phyloP scores from a whole-genome alignment of 106 monocot species.

The Acorus gramineus region DNA sequence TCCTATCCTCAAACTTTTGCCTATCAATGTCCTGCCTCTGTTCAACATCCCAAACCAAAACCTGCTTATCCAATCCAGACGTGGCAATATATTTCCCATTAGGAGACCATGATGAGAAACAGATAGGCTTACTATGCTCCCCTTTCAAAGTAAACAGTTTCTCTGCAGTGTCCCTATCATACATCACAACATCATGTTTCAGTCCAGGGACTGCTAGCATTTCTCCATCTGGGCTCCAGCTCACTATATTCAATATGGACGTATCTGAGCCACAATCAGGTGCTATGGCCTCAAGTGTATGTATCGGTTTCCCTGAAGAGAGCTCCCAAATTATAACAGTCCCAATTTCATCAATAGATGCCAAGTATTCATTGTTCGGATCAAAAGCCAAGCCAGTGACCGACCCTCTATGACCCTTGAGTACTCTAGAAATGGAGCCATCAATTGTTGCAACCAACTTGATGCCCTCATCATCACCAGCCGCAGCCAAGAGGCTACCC shows the following conservation, averaged over 20 bases:
- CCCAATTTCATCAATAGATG: constrained; percentile 69
- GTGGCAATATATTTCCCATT: constrained; percentile 94
- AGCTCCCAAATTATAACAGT: constrained; percentile 93
- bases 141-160: constrained; percentile 82
- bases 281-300: constrained; percentile 58
- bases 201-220: constrained; percentile 78
- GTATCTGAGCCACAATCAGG: constrained; percentile 55
- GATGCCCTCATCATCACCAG: constrained; percentile 96
- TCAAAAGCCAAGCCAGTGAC: constrained; percentile 80
- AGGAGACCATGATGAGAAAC: constrained; percentile 87
- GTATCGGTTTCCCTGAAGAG: constrained; percentile 53
- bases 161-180: constrained; percentile 86
- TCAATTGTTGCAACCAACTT: constrained; percentile 92
- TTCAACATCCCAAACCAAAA: constrained; percentile 93
- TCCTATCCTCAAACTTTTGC: constrained; percentile 73
- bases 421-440: constrained; percentile 73
- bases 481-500: constrained; percentile 86
- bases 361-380: constrained; percentile 78
- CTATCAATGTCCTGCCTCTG: constrained; percentile 86
- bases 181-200: constrained; percentile 94
- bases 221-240: constrained; percentile 97
- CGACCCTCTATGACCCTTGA: constrained; percentile 80
- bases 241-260: constrained; percentile 42
- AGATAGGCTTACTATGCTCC: constrained; percentile 67
- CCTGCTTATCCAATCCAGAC: constrained; percentile 67